A percentile compares a stretch with the other conserved stretches of the same genome.
These are phyloP conservation scores for Hanseniaspora pseudoguilliermondii DNA, from an alignment of 805 yeast species.

Conservation along the genomic window DNA sequence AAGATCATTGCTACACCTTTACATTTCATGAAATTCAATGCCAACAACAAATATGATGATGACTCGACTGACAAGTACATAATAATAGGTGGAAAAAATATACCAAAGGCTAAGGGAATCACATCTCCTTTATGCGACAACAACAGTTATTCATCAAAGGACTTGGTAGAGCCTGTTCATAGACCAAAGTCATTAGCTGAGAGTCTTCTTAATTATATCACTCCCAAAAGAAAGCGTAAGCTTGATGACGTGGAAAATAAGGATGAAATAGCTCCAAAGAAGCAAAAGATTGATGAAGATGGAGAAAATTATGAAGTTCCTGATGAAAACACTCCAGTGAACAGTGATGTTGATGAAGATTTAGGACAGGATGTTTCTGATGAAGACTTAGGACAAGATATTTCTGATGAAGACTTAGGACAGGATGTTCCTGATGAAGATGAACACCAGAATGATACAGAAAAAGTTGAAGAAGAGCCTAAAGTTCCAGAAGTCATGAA, in stretches of 20 bases:
- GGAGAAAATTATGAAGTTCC: slow-evolving; percentile 13
- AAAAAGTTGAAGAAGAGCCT: slow-evolving; percentile 16
- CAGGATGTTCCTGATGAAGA: slow-evolving; percentile 2
- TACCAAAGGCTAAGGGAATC: not conserved
- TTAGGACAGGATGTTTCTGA: slow-evolving; percentile 1
- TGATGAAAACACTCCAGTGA: slow-evolving; percentile 5
- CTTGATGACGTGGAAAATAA: not conserved
- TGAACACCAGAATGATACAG: not conserved
- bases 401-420: not conserved
- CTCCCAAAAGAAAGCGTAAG: slow-evolving; percentile 21
- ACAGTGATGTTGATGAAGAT: slow-evolving; percentile 25
- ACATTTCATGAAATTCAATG: slow-evolving; percentile 11
- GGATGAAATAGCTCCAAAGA: not conserved
- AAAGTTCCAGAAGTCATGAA: not conserved
- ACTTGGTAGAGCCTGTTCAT: not conserved
- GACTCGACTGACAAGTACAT: not conserved
- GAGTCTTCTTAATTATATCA: slow-evolving; percentile 44
- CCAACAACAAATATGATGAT: not conserved
- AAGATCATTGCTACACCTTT: slow-evolving; percentile 8
- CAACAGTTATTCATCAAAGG: not conserved
- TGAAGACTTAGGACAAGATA: not conserved
- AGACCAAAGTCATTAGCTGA: slow-evolving; percentile 37
- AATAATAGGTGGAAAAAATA: slow-evolving; percentile 1
- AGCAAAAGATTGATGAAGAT: not conserved
- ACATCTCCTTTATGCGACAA: not conserved